phyloP scores from a whole-genome alignment of 2,329 filamentous ascomycete species.

The Clarireedia hainanense region DNA sequence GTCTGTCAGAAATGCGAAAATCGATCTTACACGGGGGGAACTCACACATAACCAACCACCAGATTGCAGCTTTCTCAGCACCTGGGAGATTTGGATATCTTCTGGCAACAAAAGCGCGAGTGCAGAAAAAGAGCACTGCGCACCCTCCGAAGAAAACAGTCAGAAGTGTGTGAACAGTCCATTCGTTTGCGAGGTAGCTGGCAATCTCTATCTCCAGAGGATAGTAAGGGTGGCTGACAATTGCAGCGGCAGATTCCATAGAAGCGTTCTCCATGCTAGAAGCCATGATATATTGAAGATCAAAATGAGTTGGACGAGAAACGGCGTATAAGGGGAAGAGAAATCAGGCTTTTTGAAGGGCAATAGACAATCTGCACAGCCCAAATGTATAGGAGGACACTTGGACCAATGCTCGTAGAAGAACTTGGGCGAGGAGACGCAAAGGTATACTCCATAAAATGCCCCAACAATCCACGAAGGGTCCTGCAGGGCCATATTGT shows the following conservation, averaged over 20 bases:
- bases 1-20: not conserved
- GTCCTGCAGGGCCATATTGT: constrained; percentile 1
- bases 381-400: not conserved
- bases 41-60: constrained; percentile 72
- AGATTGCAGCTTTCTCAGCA: constrained; percentile 49
- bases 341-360: not conserved
- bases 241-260: constrained; percentile 10
- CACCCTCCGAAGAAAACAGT: constrained; percentile 50
- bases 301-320: not conserved
- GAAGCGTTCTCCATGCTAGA: constrained; percentile 18
- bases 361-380: not conserved
- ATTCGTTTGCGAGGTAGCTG: constrained; percentile 59
- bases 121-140: constrained; percentile 47
- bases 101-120: constrained; percentile 45
- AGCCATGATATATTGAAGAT: constrained; percentile 10
- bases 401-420: constrained; percentile 2
- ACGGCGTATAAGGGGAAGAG: not conserved
- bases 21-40: constrained; percentile 17
- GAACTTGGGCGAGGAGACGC: not conserved
- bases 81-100: constrained; percentile 43
- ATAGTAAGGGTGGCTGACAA: constrained; percentile 57
- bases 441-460: not conserved
- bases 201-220: constrained; percentile 55
- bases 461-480: not conserved
- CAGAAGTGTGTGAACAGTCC: constrained; percentile 50